Percentiles rank a stretch among this genome's conserved stretches.
Conservation (phyloP, 345 rosid species). For the Raphanus raphanistrum region DNA sequence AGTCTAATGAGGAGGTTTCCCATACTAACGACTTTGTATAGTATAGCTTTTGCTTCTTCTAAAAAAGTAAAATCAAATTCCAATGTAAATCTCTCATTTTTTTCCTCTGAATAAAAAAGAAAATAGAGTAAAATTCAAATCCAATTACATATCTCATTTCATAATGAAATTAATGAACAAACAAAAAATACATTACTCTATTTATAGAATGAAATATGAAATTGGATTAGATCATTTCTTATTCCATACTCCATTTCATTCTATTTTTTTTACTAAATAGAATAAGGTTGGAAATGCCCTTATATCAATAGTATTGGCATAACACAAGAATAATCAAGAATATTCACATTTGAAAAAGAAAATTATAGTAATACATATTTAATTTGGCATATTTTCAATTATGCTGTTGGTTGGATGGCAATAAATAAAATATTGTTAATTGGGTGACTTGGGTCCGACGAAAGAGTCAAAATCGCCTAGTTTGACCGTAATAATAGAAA, state of each 20-base stretch:
- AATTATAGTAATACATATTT: not conserved
- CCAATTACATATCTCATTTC: too few species aligned
- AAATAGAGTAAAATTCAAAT: too few species aligned
- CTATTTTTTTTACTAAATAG: too few species aligned
- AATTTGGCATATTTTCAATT: not conserved
- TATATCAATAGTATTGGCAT: not conserved
- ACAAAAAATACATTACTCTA: too few species aligned
- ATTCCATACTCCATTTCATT: too few species aligned
- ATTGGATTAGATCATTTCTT: too few species aligned
- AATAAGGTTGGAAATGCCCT: too few species aligned
- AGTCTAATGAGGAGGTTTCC: not conserved
- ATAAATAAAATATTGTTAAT: conserved; percentile 6
- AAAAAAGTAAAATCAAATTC: not conserved
- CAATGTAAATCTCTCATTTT: too few species aligned
- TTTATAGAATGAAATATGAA: too few species aligned
- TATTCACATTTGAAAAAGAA: not conserved
- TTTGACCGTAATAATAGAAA: conserved; percentile 18
- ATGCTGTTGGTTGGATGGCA: not conserved
- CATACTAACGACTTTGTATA: not conserved
- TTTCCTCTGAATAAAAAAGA: too few species aligned
- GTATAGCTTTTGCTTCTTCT: not conserved
- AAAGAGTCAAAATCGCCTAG: conserved; percentile 32
- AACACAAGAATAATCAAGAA: not conserved
- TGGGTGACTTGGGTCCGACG: conserved; percentile 28
- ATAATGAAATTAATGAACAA: too few species aligned